These are phyloP conservation scores for Naumovozyma dairenensis DNA, from an alignment of 805 yeast genomes.

Conservation along the genomic window DNA sequence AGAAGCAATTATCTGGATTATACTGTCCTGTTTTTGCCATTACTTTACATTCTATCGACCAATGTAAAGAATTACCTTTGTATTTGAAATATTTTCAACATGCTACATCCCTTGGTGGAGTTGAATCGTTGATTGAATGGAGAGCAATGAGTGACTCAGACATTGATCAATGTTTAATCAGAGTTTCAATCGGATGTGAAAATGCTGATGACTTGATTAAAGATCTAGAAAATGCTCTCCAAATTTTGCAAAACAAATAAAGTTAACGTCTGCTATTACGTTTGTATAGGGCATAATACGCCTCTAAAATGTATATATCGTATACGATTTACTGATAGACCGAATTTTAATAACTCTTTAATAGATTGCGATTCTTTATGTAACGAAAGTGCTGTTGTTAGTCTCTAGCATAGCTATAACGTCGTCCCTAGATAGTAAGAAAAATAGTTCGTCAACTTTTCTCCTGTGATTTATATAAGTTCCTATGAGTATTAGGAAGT, in stretches of 20 bases:
- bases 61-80: slow-evolving; percentile 56
- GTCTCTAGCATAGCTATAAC: no score
- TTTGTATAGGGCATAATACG: no score
- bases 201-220: slow-evolving; percentile 61
- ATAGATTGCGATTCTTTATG: no score
- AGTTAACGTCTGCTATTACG: no score
- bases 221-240: slow-evolving; percentile 61
- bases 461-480: no score
- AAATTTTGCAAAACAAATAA: slow-evolving; percentile 3
- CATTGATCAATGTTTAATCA: slow-evolving; percentile 45
- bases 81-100: slow-evolving; percentile 65
- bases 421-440: no score
- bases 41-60: slow-evolving; percentile 36
- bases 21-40: slow-evolving; percentile 67
- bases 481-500: no score
- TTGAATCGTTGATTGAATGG: slow-evolving; percentile 87
- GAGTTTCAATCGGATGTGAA: slow-evolving; percentile 76
- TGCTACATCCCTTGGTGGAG: slow-evolving; percentile 92
- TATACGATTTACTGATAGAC: no score
- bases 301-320: no score
- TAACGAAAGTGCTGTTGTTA: no score
- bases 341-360: no score
- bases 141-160: slow-evolving; percentile 58
- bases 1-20: slow-evolving; percentile 54
- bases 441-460: no score